Evolutionary conservation across 768 basidiomycete genomes (phyloP).

Genomic region (Tulasnella sp.): DNA sequence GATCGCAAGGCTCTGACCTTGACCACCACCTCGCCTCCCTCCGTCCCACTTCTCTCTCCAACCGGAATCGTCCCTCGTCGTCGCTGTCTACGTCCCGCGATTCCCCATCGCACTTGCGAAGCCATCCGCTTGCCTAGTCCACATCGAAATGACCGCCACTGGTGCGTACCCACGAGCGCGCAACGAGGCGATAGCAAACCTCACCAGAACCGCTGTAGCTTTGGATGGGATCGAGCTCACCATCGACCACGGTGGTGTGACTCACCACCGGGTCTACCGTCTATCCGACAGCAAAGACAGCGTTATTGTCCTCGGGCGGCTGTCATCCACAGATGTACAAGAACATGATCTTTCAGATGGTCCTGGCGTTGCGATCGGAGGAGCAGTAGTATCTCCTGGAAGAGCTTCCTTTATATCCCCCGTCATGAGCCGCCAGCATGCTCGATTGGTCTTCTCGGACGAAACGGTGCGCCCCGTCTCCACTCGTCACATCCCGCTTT

Average conservation of each 20-base stretch:
- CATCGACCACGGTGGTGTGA: not conserved
- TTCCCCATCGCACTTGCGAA: too few relatives aligned
- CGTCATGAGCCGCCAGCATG: conserved; percentile 12
- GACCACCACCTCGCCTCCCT: too few relatives aligned
- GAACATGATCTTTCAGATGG: not conserved
- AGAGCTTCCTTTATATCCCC: conserved; percentile 3
- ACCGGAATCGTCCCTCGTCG: too few relatives aligned
- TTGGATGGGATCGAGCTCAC: conserved; percentile 1
- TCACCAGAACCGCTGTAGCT: too few relatives aligned
- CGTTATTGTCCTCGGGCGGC: conserved; percentile 5
- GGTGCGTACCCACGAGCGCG: too few relatives aligned
- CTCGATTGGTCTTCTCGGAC: conserved; percentile 13
- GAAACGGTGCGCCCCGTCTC: not conserved
- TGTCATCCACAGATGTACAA: not conserved
- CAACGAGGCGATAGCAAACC: too few relatives aligned
- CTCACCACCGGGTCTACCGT: not conserved
- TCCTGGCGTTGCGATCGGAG: not conserved
- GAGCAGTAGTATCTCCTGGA: not conserved
- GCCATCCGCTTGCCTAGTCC: too few relatives aligned
- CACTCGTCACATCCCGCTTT: not conserved
- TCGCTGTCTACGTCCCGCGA: too few relatives aligned
- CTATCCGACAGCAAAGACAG: conserved; percentile 1
- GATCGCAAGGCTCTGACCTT: too few relatives aligned
- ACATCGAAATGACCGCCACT: too few relatives aligned
- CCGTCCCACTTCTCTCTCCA: too few relatives aligned